These are phyloP conservation scores for Onygena corvina DNA, from an alignment of 2,329 filamentous ascomycete species.

Conservation along the genomic window DNA sequence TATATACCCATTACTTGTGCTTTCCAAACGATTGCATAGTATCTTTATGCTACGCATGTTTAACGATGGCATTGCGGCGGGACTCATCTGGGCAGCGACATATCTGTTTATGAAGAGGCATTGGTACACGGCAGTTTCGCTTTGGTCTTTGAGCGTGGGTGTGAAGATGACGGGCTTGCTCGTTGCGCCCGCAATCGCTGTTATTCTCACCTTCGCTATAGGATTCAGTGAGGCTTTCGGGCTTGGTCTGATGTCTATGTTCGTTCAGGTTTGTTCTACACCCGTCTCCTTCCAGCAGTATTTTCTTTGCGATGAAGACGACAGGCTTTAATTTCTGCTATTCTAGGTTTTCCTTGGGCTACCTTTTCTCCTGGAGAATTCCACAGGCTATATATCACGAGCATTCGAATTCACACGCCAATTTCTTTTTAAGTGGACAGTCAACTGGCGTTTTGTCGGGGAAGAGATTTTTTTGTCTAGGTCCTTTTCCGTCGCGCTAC, in stretches of 20 bases:
- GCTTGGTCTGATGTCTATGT: constrained; percentile 58
- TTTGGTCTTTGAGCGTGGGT: constrained; percentile 70
- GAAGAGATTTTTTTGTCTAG: constrained; percentile 66
- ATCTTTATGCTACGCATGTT: constrained; percentile 87
- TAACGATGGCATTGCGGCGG: constrained; percentile 82
- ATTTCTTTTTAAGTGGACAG: constrained; percentile 96
- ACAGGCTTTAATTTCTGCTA: background rate
- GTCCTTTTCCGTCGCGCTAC: constrained; percentile 54
- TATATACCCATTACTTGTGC: constrained; percentile 68
- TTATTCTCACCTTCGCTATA: constrained; percentile 61
- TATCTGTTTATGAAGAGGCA: constrained; percentile 60
- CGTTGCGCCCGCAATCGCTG: constrained; percentile 64
- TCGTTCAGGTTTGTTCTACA: constrained; percentile 55
- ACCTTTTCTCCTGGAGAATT: constrained; percentile 56
- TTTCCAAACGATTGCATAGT: constrained; percentile 88
- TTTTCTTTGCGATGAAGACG: background rate
- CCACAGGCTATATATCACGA: constrained; percentile 59
- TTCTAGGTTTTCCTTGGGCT: constrained; percentile 42
- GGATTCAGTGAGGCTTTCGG: constrained; percentile 55
- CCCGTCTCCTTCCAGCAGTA: constrained; percentile 9
- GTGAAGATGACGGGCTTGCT: constrained; percentile 91
- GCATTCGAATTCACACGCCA: constrained; percentile 85
- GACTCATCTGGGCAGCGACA: constrained; percentile 74
- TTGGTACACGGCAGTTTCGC: constrained; percentile 60
- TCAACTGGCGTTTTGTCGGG: constrained; percentile 94